Evolutionary conservation across 179 eudicot genomes (phyloP).

Genomic region (Silene noctiflora): DNA sequence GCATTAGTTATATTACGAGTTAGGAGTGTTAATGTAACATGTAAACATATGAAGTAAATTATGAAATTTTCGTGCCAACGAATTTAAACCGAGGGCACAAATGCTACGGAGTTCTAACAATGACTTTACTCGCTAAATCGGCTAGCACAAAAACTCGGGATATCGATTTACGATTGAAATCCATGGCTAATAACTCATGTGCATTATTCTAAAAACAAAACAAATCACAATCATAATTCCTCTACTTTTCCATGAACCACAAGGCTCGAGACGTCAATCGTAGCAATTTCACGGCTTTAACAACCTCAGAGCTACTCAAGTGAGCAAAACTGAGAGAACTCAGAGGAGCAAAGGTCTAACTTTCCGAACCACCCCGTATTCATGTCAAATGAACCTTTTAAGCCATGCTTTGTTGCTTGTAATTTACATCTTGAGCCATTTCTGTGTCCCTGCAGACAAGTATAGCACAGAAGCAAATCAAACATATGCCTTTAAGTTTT

Average conservation of each 20-base stretch:
- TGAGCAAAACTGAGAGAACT: background rate
- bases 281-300: background rate
- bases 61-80: no score
- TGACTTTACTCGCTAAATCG: background rate
- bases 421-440: background rate
- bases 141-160: no score
- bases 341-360: background rate
- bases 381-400: background rate
- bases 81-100: no score
- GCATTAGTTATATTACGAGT: no score
- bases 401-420: no score
- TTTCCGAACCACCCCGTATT: background rate
- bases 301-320: background rate
- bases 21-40: no score
- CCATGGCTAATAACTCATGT: no score
- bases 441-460: background rate
- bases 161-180: no score
- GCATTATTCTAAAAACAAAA: background rate
- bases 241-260: background rate
- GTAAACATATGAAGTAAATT: no score
- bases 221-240: background rate
- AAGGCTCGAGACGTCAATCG: background rate
- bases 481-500: background rate
- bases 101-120: no score
- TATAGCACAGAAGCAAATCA: conserved; percentile 9